Base-by-base conservation (phyloP, 1,284 basidiomycete genomes). In the Rhodotorula sp. region DNA sequence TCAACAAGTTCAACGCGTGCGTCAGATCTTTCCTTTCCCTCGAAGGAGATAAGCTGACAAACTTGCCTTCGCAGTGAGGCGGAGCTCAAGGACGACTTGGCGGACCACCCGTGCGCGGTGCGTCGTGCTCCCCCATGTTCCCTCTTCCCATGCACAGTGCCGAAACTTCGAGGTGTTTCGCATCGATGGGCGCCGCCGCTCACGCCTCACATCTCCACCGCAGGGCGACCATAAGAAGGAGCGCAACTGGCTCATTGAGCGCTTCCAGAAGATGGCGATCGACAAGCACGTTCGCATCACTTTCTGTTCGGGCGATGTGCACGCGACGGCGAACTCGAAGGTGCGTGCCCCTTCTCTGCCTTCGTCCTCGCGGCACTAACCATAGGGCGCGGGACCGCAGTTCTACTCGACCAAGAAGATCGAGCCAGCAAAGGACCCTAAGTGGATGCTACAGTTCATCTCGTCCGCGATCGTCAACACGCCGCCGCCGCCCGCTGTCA, bases 281-380 rank as follows among this genome's bases (percentile, higher is more conserved):
- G 81, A 82, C 59, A 87, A 87, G 79, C 84, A 86, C 34, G 81
- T 90, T 34, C 87, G 94, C 36, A 85, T 97, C 29, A 87, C 89
- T 0, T 94, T 94, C 82, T 78, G 97, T n/a, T 90, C 89, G 0
- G 94, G 94, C 5, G 94, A 97, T 79, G 94, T 97, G 34, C 94
- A 97, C 79, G 91, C 91, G 75, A 90, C 90, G 0, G 90, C 91
- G 0, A 91, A 94, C 1, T 55, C 51, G n/a, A 67, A 67, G 50
- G 69, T 70, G 46, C 55, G 57, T 34, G 9, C 39, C 6, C 32
- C 17, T 48, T n/a, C 27, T 19, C 9, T 91, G 2, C 81, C 88
- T 21, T 83, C 94, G 77, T 66, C 53, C 29, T 60, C 22, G 25
- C 34, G 21, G 22, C 12, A 50, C 34, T 29, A 48, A 39, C n/a